phyloP scores from a whole-genome alignment of 192 early-diverging fungal species.

The Cladochytrium replicatum region DNA sequence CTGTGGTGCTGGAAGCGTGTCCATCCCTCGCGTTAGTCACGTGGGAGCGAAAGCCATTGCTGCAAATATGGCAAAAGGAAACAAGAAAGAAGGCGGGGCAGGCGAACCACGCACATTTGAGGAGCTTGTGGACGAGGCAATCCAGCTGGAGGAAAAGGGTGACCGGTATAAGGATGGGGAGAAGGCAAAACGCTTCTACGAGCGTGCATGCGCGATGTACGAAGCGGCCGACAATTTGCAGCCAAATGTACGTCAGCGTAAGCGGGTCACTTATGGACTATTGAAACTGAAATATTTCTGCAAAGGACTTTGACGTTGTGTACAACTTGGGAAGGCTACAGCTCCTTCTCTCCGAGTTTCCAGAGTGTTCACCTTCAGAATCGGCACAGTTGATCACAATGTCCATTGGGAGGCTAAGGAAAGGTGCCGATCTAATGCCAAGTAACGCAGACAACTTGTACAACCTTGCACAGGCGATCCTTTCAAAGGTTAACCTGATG shows the following conservation, averaged over 20 bases:
- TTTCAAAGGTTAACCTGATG: constrained; percentile 41
- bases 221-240: constrained; percentile 45
- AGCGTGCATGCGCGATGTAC: constrained; percentile 55
- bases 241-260: constrained; percentile 16
- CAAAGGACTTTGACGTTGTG: constrained; percentile 50
- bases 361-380: constrained; percentile 27
- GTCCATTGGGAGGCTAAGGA: constrained; percentile 42
- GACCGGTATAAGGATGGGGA: constrained; percentile 58
- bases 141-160: constrained; percentile 36
- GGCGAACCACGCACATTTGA: no score
- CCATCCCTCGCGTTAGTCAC: no score
- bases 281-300: no score
- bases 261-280: no score
- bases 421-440: constrained; percentile 30
- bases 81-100: no score
- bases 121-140: no score
- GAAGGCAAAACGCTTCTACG: constrained; percentile 58
- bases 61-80: no score
- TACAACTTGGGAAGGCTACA: constrained; percentile 58
- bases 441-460: constrained; percentile 55
- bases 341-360: constrained; percentile 42
- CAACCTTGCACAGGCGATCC: constrained; percentile 59
- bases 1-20: no score
- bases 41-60: no score
- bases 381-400: constrained; percentile 36